These are phyloP conservation scores for Xylaria venustula DNA, from an alignment of 495 filamentous ascomycete species.

Conservation along the genomic window DNA sequence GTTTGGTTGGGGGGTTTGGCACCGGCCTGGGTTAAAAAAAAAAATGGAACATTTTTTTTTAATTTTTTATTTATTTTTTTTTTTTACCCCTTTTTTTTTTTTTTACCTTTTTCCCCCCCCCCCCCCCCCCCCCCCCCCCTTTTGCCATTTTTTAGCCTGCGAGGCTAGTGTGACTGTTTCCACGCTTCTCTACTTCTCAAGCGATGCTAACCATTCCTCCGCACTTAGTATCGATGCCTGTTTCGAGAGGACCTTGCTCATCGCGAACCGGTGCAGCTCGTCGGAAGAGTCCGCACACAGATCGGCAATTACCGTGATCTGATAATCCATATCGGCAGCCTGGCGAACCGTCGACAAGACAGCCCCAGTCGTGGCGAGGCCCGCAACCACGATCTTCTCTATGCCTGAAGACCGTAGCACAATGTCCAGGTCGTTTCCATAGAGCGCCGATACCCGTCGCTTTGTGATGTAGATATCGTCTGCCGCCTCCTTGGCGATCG, in stretches of 20 bases:
- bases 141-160: no score
- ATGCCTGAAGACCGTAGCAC: constrained; percentile 32
- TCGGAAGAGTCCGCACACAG: constrained; percentile 37
- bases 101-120: no score
- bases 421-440: constrained; percentile 36
- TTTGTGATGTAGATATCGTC: constrained; percentile 36
- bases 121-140: no score
- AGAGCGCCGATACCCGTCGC: constrained; percentile 38
- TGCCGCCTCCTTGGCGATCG: constrained; percentile 18
- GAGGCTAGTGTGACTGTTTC: no score
- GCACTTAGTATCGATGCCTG: constrained; percentile 18
- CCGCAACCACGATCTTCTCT: constrained; percentile 32
- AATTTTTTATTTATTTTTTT: no score
- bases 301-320: constrained; percentile 36
- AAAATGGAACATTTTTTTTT: no score
- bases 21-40: no score
- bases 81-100: no score
- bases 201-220: neutral
- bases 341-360: constrained; percentile 42
- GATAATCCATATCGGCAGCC: constrained; percentile 38
- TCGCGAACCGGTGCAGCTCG: constrained; percentile 34
- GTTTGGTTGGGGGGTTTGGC: no score
- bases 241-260: constrained; percentile 35
- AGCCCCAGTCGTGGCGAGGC: constrained; percentile 38
- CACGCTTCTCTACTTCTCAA: neutral